Evolutionary conservation across 768 basidiomycete species (phyloP).

Genomic region (Tulasnella sp.): DNA sequence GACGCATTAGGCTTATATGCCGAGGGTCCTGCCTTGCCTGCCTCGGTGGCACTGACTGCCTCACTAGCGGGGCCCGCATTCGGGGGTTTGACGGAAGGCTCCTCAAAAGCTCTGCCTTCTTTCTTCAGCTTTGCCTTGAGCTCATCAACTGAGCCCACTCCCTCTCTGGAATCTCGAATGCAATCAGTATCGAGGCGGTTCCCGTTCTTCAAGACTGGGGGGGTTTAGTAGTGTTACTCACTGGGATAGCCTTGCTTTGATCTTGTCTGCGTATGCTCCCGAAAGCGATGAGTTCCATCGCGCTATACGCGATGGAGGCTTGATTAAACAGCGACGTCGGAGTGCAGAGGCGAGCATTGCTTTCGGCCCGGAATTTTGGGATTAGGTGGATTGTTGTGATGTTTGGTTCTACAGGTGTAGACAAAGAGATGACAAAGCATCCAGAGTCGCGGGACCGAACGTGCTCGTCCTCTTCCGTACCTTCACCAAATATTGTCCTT

Average conservation of each 20-base stretch:
- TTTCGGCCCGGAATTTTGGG: conserved; percentile 10
- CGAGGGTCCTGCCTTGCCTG: not conserved
- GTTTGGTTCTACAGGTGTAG: not conserved
- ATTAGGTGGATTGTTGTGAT: not conserved
- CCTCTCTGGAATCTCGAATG: conserved; percentile 39
- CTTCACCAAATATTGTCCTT: not conserved
- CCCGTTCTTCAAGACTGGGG: not conserved
- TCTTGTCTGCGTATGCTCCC: conserved; percentile 57
- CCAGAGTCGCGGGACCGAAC: too few species aligned
- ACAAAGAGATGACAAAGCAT: not conserved
- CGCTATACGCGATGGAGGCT: not conserved
- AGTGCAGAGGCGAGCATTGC: not conserved
- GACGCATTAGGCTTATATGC: not conserved
- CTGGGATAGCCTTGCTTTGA: conserved; percentile 61
- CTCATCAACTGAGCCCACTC: conserved; percentile 42
- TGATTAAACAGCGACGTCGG: not conserved
- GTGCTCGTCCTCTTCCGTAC: too few species aligned
- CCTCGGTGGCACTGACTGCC: conserved; percentile 21
- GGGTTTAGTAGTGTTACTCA: conserved; percentile 41
- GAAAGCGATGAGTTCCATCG: conserved; percentile 16
- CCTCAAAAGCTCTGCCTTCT: conserved; percentile 31
- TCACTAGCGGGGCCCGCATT: too few species aligned
- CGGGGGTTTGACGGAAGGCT: conserved; percentile 24
- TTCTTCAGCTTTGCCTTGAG: conserved; percentile 40
- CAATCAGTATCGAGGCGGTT: conserved; percentile 31